A percentile compares a stretch with the other conserved stretches of the same genome.
Conservation (phyloP, 2,329 filamentous ascomycete species). For the Epichloe hybrida region DNA sequence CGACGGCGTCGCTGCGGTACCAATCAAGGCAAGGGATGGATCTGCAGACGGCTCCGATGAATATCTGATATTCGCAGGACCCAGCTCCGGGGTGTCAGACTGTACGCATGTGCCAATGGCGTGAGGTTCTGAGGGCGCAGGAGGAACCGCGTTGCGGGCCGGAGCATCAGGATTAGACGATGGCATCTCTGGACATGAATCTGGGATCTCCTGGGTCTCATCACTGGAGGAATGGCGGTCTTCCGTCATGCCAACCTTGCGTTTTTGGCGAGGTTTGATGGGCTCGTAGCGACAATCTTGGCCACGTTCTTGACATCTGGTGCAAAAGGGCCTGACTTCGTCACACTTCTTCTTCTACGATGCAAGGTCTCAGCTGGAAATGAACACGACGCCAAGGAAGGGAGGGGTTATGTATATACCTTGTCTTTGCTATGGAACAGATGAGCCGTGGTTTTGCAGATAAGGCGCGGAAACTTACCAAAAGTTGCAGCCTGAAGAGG, state of each 20-base stretch:
- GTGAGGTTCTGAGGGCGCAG: conserved; percentile 3
- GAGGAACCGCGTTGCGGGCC: not conserved
- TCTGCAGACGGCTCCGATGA: conserved; percentile 8
- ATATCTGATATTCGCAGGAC: not conserved
- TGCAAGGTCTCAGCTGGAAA: not conserved
- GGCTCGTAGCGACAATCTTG: conserved; percentile 37
- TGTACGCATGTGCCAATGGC: conserved; percentile 8
- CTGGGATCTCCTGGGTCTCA: not conserved
- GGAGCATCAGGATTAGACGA: not conserved
- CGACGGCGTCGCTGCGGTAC: conserved; percentile 9
- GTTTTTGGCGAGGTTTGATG: conserved; percentile 26
- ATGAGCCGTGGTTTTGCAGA: conserved; percentile 4
- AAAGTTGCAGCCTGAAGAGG: conserved; percentile 32
- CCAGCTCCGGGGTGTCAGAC: conserved; percentile 6
- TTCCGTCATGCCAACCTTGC: conserved; percentile 16
- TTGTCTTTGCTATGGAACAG: conserved; percentile 35
- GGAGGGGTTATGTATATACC: conserved; percentile 19
- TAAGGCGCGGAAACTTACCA: conserved; percentile 26
- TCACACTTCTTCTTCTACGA: conserved; percentile 45
- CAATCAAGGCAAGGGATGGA: conserved; percentile 15
- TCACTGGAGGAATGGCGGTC: not conserved
- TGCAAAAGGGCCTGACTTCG: conserved; percentile 36
- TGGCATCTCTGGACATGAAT: not conserved
- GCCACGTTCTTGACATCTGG: conserved; percentile 35
- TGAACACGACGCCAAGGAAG: not conserved